Conservation (phyloP, 345 rosid genomes). For the Erucastrum elatum region DNA sequence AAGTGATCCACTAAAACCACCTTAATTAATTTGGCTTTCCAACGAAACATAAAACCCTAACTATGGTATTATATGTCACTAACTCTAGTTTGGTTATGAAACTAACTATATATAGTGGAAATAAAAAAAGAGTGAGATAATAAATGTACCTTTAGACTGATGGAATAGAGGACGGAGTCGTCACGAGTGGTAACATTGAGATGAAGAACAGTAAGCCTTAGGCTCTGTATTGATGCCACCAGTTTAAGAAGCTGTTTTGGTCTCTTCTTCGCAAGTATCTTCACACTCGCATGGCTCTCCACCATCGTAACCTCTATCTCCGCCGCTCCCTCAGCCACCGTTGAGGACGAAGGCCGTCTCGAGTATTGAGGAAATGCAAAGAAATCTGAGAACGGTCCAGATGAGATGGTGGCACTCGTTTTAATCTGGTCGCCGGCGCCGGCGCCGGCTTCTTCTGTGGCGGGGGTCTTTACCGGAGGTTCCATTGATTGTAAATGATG, state of each 20-base stretch:
- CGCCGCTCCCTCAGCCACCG: constrained; percentile 45
- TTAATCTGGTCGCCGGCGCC: constrained; percentile 2
- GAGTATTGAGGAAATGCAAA: constrained; percentile 90
- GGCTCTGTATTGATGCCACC: constrained; percentile 59
- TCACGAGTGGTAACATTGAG: constrained; percentile 72
- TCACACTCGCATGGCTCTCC: constrained; percentile 81
- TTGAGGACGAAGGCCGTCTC: constrained; percentile 33
- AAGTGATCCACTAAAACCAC: constrained; percentile 3
- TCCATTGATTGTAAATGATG: constrained; percentile 74
- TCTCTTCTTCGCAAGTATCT: constrained; percentile 65
- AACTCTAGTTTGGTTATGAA: constrained; percentile 4
- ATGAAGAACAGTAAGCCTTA: constrained; percentile 70
- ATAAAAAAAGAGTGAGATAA: background rate
- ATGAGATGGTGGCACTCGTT: background rate
- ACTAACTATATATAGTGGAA: background rate
- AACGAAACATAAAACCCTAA: constrained; percentile 13
- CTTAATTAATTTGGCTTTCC: background rate
- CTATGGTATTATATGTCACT: constrained; percentile 12
- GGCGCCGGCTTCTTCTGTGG: constrained; percentile 4
- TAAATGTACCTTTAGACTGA: constrained; percentile 67
- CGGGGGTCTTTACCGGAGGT: constrained; percentile 45
- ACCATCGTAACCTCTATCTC: constrained; percentile 91
- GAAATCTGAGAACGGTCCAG: constrained; percentile 63
- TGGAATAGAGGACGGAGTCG: constrained; percentile 65
- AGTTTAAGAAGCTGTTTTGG: constrained; percentile 75